Conservation (phyloP, 2,329 filamentous ascomycete species). For the Aplosporella prunicola region DNA sequence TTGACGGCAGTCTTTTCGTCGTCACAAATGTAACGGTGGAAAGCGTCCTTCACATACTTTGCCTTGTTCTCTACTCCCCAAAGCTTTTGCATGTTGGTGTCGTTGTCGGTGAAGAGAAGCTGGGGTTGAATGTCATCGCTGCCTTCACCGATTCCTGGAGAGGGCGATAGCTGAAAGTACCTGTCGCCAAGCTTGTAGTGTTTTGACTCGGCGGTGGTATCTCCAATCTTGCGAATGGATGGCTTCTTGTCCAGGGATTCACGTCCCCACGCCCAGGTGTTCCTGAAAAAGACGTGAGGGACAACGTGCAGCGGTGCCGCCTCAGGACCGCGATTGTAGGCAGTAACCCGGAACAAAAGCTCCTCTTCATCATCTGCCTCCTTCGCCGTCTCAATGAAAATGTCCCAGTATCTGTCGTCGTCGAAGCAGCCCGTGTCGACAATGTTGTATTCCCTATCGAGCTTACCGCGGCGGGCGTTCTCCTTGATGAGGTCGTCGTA, state of each 20-base stretch:
- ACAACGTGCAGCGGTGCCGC: conserved; percentile 86
- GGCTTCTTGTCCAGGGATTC: conserved; percentile 71
- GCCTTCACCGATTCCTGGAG: conserved; percentile 69
- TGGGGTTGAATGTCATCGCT: conserved; percentile 77
- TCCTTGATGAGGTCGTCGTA: conserved; percentile 81
- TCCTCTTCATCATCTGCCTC: conserved; percentile 87
- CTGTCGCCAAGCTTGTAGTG: conserved; percentile 75
- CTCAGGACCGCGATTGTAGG: conserved; percentile 89
- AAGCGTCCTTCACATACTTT: conserved; percentile 88
- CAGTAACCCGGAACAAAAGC: conserved; percentile 85
- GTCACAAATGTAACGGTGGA: conserved; percentile 79
- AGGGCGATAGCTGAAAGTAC: conserved; percentile 78
- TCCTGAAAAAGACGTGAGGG: conserved; percentile 93
- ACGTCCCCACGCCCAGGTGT: conserved; percentile 92
- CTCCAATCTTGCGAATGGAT: conserved; percentile 55
- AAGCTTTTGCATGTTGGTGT: conserved; percentile 73
- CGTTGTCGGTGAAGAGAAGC: conserved; percentile 89
- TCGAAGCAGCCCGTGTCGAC: conserved; percentile 82
- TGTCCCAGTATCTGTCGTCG: conserved; percentile 90
- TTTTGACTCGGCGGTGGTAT: conserved; percentile 63
- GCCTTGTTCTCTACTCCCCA: conserved; percentile 68
- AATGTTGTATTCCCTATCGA: conserved; percentile 84
- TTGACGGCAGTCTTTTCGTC: conserved; percentile 74
- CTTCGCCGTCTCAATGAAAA: conserved; percentile 93
- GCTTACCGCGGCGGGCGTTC: conserved; percentile 65